Evolutionary conservation across 495 filamentous ascomycete genomes (phyloP), one percentile per base, ranked within the genome.

Genomic region (Daldinia loculata): DNA sequence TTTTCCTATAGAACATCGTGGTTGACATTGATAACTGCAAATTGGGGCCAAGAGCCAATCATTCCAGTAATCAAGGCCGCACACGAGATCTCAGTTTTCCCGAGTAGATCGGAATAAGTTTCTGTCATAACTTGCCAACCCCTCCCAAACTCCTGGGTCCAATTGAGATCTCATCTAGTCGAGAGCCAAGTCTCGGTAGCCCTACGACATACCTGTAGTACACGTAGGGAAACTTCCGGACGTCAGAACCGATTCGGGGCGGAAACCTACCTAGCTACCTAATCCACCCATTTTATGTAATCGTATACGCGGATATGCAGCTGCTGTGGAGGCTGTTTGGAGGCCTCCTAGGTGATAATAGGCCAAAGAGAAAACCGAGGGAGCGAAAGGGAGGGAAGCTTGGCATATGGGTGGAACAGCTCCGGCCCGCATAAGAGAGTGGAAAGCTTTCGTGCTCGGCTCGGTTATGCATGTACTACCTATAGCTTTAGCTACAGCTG

Each of bases 131-230:
- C n/a, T 69, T 7, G 45, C 27, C 65, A 66, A 65, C 66, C 66
- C 61, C 61, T 69, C 62, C 70, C 70, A 66, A 26, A 66, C 70
- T 73, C 52, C 62, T 69, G 70, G 70, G 70, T 66, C 70, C 66
- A 73, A 69, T 73, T 69, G 61, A 57, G 50, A 66, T 69, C 70
- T 73, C 66, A 52, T 69, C 51, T 39, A 38, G 17, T 39, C 32
- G 30, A 52, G 15, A 60, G 70, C 70, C 70, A 73, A 73, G 70
- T 34, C 17, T 45, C 38, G 50, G 53, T 69, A 73, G 70, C 70
- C 70, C 57, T 73, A 69, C 32, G 52, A 60, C 32, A 59, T 38
- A 56, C 43, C 41, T 27, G 66, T 63, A 38, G 41, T 61, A 69
- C 66, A 60, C 57, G 27, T 67, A 73, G 22, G 48, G 61, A 64